Base-by-base conservation (phyloP, 2,329 filamentous ascomycete genomes). In the Cladobotryum mycophilum region DNA sequence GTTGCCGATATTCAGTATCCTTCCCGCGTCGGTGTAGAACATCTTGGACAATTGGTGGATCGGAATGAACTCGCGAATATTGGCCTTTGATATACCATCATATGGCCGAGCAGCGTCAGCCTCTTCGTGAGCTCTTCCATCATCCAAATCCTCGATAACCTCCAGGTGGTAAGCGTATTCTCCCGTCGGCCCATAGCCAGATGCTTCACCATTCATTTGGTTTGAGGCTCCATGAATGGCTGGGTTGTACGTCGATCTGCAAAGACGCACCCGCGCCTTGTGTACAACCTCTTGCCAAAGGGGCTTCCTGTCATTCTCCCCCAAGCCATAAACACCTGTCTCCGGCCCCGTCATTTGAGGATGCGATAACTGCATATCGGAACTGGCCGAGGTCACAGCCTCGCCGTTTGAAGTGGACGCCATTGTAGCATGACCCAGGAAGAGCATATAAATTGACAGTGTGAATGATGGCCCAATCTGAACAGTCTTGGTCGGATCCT, bases 201-300 rank as follows among this genome's bases (percentile, higher is more conserved):
- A 11, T 12, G 25, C 14, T 14, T 41, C 13, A n/a, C 33, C 5
- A 9, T 37, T 15, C 6, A 33, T 20, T 3, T 36, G 34, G 6
- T 33, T 35, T 7, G 20, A 37, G 7, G 9, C 8, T 6, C 2
- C 37, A 18, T 55, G 41, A 2, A 41, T 48, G 18, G n/a, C 47
- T 6, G 36, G 17, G 13, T 13, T 45, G 30, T 14, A 17, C 84
- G 86, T 59, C 1, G 88, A 80, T 44, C 91, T 79, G 59, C 86
- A 79, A 11, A 99, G 74, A 52, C 90, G 89, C 12, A 96, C 82
- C 37, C 84, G 81, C 15, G 90, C 88, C 67, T 97, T 99, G 71
- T 97, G 91, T 54, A 96, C 85, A 38, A 95, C 90, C 65, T 99
- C 92, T 64, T 97, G 93, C 93, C 93, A 97, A 1, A 91, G 86